Percentiles rank a stretch among this genome's conserved stretches.
Conservation (phyloP, 306 rosid species). For the Sesbania bispinosa region DNA sequence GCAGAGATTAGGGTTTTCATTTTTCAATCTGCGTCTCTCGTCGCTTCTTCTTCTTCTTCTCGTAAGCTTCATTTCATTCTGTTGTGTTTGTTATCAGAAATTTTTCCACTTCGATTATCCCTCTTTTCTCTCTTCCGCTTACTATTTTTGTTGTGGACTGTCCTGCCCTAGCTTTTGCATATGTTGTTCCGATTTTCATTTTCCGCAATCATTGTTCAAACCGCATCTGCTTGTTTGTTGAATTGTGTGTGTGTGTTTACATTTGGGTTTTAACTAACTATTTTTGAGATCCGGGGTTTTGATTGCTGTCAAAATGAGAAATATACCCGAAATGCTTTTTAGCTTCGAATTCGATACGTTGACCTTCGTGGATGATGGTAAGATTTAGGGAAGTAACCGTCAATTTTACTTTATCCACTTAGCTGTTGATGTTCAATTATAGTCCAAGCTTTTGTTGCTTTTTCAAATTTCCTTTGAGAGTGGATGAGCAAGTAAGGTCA, state of each 20-base stretch:
- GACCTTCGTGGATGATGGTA: constrained; percentile 13
- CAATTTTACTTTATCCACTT: not conserved
- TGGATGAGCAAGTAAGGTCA: not conserved
- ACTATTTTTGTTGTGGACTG: too few relatives aligned
- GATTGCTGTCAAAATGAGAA: not conserved
- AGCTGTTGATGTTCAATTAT: not conserved
- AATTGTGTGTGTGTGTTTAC: too few relatives aligned
- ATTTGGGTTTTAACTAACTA: not conserved
- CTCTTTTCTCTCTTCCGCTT: not conserved
- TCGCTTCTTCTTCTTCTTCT: not conserved
- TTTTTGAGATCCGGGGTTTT: constrained; percentile 8
- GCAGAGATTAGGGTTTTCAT: constrained; percentile 29
- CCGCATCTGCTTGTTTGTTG: not conserved
- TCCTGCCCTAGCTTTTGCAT: not conserved
- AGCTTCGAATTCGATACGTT: not conserved
- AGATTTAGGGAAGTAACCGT: constrained; percentile 1
- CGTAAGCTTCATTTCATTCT: constrained; percentile 25
- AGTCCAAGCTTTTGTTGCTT: not conserved
- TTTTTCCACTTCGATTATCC: not conserved
- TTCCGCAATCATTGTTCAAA: not conserved
- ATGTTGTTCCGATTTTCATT: not conserved
- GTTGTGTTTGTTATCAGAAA: not conserved
- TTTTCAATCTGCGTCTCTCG: not conserved
- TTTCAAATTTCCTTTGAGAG: not conserved
- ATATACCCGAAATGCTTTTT: constrained; percentile 7